These are phyloP conservation scores for Picochlorum sp. DNA, from an alignment of 139 green algal genomes.

Conservation along the genomic window DNA sequence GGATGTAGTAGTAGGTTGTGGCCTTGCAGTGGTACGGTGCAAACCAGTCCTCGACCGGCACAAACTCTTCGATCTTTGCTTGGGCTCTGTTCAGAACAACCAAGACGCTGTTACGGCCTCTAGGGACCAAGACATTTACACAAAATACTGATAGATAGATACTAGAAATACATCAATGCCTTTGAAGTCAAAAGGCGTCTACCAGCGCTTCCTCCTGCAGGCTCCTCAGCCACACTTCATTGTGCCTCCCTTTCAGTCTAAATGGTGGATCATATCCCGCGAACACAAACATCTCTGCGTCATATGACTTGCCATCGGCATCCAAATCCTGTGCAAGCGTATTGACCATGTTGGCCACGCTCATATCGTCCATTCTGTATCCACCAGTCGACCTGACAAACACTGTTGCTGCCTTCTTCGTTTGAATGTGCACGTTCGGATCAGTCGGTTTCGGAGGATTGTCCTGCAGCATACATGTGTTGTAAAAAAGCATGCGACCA, in stretches of 20 bases:
- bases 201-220: too few relatives aligned
- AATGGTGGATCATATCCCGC: conserved; percentile 43
- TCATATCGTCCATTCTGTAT: conserved; percentile 31
- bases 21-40: too few relatives aligned
- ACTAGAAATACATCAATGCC: too few relatives aligned
- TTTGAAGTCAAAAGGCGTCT: too few relatives aligned
- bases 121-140: too few relatives aligned
- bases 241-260: conserved; percentile 21
- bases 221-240: conserved; percentile 20
- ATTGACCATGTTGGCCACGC: conserved; percentile 25
- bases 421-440: conserved; percentile 36
- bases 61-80: too few relatives aligned
- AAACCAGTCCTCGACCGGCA: too few relatives aligned
- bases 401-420: conserved; percentile 14
- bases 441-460: conserved; percentile 40
- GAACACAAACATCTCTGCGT: conserved; percentile 11
- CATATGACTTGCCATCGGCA: conserved; percentile 6
- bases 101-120: too few relatives aligned
- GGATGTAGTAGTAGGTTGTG: too few relatives aligned
- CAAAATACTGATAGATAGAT: too few relatives aligned
- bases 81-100: too few relatives aligned
- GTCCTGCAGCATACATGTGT: neutral
- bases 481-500: too few relatives aligned
- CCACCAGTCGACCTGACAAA: conserved; percentile 54
- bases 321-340: conserved; percentile 14